Evolutionary conservation across 495 filamentous ascomycete genomes (phyloP).

Genomic region (Penicillium lividum): DNA sequence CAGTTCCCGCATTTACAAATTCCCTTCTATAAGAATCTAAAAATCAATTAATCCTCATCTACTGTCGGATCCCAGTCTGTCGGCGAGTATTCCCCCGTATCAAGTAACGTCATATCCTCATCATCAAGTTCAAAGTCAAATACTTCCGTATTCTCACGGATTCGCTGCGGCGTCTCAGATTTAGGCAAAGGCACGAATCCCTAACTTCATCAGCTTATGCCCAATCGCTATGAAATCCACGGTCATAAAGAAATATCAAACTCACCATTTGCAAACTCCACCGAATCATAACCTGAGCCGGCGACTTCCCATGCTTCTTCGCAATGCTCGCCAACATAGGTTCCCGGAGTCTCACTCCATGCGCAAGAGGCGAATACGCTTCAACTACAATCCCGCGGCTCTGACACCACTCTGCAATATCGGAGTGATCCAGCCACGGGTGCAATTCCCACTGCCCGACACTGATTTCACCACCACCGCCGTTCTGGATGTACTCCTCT

Average conservation of each 20-base stretch:
- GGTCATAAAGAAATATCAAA: not conserved
- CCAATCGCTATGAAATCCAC: not conserved
- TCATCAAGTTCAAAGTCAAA: slow-evolving; percentile 77
- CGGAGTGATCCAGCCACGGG: slow-evolving; percentile 73
- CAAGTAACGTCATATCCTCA: slow-evolving; percentile 57
- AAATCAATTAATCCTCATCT: slow-evolving; percentile 38
- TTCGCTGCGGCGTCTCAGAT: slow-evolving; percentile 56
- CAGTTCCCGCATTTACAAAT: slow-evolving; percentile 3
- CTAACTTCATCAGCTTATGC: slow-evolving; percentile 26
- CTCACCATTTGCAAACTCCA: slow-evolving; percentile 78
- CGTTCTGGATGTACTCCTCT: slow-evolving; percentile 69
- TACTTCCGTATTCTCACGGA: slow-evolving; percentile 70
- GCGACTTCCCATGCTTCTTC: slow-evolving; percentile 70
- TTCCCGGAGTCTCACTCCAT: slow-evolving; percentile 64
- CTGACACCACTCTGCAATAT: slow-evolving; percentile 76
- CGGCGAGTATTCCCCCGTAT: slow-evolving; percentile 59
- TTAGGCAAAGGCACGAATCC: slow-evolving; percentile 66
- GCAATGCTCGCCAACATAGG: slow-evolving; percentile 56
- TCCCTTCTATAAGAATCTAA: not conserved
- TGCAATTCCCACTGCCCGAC: slow-evolving; percentile 89
- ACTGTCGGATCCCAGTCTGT: slow-evolving; percentile 64
- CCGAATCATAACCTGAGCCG: slow-evolving; percentile 76
- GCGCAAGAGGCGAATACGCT: slow-evolving; percentile 78
- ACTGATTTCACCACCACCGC: slow-evolving; percentile 72
- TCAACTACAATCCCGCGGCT: slow-evolving; percentile 68